These are phyloP conservation scores for Daldinia sp. DNA, from an alignment of 2,329 filamentous ascomycete genomes.

Conservation along the genomic window DNA sequence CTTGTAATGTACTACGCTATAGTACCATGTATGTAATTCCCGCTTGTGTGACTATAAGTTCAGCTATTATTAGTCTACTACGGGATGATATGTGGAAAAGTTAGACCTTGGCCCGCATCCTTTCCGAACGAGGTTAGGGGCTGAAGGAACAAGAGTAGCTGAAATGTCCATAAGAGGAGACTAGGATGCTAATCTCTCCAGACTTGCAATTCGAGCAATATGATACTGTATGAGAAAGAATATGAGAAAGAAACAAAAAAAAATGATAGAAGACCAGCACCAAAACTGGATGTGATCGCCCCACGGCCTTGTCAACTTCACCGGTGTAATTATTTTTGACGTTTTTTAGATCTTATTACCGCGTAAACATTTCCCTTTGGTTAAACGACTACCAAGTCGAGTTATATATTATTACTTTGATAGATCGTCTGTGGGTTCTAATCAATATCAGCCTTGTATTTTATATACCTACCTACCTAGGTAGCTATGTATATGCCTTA, in stretches of 20 bases:
- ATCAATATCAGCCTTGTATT: neutral
- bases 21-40: slow-evolving; percentile 12
- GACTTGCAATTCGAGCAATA: slow-evolving; percentile 15
- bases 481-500: too few species aligned
- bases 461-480: too few species aligned
- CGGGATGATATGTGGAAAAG: slow-evolving; percentile 12
- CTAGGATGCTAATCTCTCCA: slow-evolving; percentile 22
- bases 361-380: neutral
- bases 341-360: neutral
- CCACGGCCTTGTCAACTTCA: slow-evolving; percentile 23
- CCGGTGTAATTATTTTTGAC: slow-evolving; percentile 8
- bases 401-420: slow-evolving; percentile 4
- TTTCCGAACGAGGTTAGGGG: slow-evolving; percentile 34
- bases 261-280: slow-evolving; percentile 15
- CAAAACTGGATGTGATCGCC: slow-evolving; percentile 8
- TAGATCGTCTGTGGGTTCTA: neutral
- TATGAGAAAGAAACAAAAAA: neutral
- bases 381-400: neutral
- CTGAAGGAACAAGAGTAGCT: slow-evolving; percentile 24
- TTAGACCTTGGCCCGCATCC: slow-evolving; percentile 15
- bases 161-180: slow-evolving; percentile 34
- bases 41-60: slow-evolving; percentile 24
- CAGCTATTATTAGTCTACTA: slow-evolving; percentile 25
- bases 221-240: neutral
- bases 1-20: neutral